Evolutionary conservation across 441 rosid species (phyloP).

Genomic region (Melastoma candidum): DNA sequence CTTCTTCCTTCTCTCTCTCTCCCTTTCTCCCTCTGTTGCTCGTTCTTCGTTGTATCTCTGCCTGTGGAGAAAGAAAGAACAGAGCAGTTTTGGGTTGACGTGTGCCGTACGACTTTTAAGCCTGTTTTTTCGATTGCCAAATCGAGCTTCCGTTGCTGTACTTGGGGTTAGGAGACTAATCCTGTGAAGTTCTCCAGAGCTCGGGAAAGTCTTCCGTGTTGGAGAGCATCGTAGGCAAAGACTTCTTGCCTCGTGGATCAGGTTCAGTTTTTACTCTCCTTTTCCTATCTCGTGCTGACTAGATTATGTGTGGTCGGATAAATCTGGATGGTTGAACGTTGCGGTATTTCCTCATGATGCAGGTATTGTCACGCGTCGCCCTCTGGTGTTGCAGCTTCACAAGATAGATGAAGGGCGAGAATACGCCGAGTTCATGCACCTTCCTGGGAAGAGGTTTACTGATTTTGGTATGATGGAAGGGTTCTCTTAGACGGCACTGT

Average conservation of each 20-base stretch:
- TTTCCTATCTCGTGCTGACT: not conserved
- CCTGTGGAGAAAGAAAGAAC: not conserved
- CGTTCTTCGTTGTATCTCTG: not conserved
- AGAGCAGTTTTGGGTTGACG: not conserved
- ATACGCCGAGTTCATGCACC: slow-evolving; percentile 94
- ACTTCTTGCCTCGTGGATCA: slow-evolving; percentile 18
- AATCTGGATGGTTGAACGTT: not conserved
- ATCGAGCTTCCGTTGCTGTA: slow-evolving; percentile 1
- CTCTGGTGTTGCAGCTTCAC: slow-evolving; percentile 94
- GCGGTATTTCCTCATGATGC: slow-evolving; percentile 12
- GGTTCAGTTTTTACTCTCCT: not conserved
- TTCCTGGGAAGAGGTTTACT: slow-evolving; percentile 58
- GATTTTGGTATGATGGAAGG: slow-evolving; percentile 56
- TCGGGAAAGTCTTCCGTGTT: slow-evolving; percentile 20
- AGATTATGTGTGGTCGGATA: slow-evolving; percentile 1
- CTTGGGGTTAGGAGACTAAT: slow-evolving; percentile 7
- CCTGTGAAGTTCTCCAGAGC: slow-evolving; percentile 4
- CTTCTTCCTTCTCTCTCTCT: not conserved
- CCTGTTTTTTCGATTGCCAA: not conserved
- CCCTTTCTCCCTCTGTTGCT: not conserved
- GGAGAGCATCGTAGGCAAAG: slow-evolving; percentile 19
- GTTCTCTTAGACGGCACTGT: not conserved
- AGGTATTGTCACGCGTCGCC: slow-evolving; percentile 97
- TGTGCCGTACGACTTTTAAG: too few relatives aligned
- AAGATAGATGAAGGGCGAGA: slow-evolving; percentile 70